Percentiles rank a stretch among this genome's conserved stretches.
Evolutionary conservation across 257 asterid species (phyloP).

Genomic region (Ophiorrhiza pumila): DNA sequence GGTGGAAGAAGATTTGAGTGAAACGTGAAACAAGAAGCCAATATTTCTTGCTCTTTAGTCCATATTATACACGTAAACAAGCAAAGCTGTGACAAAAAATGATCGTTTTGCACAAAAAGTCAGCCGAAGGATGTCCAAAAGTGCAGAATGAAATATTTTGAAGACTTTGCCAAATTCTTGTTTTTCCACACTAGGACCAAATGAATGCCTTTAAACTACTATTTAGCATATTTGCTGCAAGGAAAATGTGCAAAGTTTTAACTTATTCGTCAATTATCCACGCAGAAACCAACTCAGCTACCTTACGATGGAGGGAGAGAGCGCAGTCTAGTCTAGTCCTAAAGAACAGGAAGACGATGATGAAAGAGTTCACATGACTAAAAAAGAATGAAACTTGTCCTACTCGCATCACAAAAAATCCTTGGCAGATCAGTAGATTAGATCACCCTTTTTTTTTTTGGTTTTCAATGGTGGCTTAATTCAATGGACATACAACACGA

Average conservation of each 20-base stretch:
- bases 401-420: not conserved
- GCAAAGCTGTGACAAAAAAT: slow-evolving; percentile 5
- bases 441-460: no score
- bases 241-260: not conserved
- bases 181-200: slow-evolving; percentile 9
- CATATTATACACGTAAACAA: not conserved
- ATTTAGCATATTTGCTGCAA: not conserved
- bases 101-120: slow-evolving; percentile 1
- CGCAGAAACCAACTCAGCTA: not conserved
- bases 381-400: not conserved
- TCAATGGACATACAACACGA: not conserved
- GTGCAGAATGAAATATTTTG: not conserved
- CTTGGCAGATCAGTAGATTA: not conserved
- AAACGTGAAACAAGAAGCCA: no score
- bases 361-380: not conserved
- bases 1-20: no score
- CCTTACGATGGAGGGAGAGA: not conserved
- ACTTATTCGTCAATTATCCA: not conserved
- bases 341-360: not conserved
- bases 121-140: not conserved
- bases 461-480: not conserved
- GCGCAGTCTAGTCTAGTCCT: not conserved
- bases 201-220: not conserved
- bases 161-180: not conserved
- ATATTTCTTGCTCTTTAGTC: not conserved